Base-by-base conservation (phyloP, 192 early-diverging fungal genomes). In the Coemansia sp. region DNA sequence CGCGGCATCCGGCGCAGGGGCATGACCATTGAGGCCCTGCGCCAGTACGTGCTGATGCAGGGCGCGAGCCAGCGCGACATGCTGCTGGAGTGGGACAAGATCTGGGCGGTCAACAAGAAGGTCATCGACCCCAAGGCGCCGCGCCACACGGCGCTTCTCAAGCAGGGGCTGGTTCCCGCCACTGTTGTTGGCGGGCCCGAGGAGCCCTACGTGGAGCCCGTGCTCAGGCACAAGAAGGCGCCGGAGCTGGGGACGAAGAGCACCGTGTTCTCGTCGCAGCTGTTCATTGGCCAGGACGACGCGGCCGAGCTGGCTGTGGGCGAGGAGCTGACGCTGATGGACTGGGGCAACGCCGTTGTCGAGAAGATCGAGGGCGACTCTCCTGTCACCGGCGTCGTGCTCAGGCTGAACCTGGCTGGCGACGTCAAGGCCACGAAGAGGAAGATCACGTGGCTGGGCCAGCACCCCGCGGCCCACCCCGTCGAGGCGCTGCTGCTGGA, bases 361-460 rank as follows among this genome's bases (percentile, higher is more conserved):
- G 84, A 89, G 61, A 72, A 82, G 12, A 86, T 98, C 61, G 76
- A 89, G 53, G 70, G 72, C 9, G 62, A 66, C 14, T 60, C 77
- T 18, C 33, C 18, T 1, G 90, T 97, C 18, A 83, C 95, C 20
- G 84, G 88, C 23, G 26, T 55, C 6, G 26, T n/a, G 16, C 68
- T 95, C 55, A 84, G 87, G 50, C 75, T 98, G 48, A 89, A 98
- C 73, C 86, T 97, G 61, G 91, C 89, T 35, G 95, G 95, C 59
- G 96, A 99, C 75, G 96, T 96, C 70, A 98, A 97, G 75, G 91
- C 92, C 75, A 99, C 97, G 59, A 95, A 98, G 85, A 97, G 95
- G 88, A 99, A 99, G 89, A 74, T 99, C 56, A 96, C 96, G 2
- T 99, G 97, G 97, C 88, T 99, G 64, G 77, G 83, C 35, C 82